A percentile compares a stretch with the other conserved stretches of the same genome.
Evolutionary conservation across 2,329 filamentous ascomycete genomes (phyloP).

Genomic region (Ophiosphaerella herpotricha): DNA sequence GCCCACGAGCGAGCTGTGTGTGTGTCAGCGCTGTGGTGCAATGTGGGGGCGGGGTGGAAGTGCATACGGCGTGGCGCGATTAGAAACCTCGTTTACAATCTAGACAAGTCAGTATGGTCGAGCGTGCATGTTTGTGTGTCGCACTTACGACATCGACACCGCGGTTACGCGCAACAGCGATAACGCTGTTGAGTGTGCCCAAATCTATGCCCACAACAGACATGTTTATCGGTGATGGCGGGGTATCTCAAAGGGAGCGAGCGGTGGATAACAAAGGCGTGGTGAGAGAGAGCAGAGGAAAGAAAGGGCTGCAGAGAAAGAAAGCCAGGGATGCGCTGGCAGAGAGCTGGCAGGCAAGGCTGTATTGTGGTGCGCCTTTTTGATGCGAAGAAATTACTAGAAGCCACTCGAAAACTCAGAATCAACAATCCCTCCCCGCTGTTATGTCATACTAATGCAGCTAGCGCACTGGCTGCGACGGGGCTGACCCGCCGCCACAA

Average conservation of each 20-base stretch:
- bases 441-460: constrained; percentile 5
- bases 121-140: no score
- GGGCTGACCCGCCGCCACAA: no score
- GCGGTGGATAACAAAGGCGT: constrained; percentile 10
- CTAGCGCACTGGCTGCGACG: constrained; percentile 3
- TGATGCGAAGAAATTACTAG: constrained; percentile 6
- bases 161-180: constrained; percentile 96
- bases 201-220: constrained; percentile 83
- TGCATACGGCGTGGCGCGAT: constrained; percentile 95
- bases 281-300: constrained; percentile 1
- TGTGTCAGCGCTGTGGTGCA: constrained; percentile 10
- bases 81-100: constrained; percentile 99
- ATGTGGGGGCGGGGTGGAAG: constrained; percentile 17
- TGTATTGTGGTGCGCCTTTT: neutral
- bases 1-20: constrained; percentile 76
- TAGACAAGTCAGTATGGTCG: constrained; percentile 51
- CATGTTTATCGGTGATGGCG: constrained; percentile 53
- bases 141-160: constrained; percentile 96
- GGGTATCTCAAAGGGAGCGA: constrained; percentile 28
- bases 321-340: neutral
- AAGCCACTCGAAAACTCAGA: constrained; percentile 6
- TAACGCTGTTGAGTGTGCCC: constrained; percentile 94
- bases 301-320: constrained; percentile 3
- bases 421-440: constrained; percentile 6
- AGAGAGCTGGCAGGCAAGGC: neutral